A percentile compares a stretch with the other conserved stretches of the same genome.
Conservation (phyloP, 2,329 filamentous ascomycete species). For the Pseudomassariella vexata region DNA sequence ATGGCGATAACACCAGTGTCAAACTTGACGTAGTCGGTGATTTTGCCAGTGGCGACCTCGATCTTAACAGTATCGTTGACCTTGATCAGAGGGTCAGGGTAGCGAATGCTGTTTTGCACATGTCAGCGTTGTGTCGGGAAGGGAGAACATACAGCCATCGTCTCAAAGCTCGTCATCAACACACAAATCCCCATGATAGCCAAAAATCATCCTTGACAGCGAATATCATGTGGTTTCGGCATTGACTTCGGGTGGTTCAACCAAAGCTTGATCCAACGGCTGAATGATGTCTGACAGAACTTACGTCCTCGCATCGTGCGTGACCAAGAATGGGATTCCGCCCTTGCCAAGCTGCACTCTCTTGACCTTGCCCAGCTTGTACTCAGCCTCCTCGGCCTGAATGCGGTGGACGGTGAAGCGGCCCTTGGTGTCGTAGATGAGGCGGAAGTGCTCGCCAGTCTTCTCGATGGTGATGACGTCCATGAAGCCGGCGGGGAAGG, state of each 20-base stretch:
- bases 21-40: constrained; percentile 96
- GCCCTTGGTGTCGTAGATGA: constrained; percentile 99
- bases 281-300: constrained; percentile 98
- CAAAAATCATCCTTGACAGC: too few species aligned
- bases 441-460: constrained; percentile 99
- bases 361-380: constrained; percentile 99
- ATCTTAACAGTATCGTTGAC: constrained; percentile 99
- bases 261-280: constrained; percentile 99
- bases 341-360: constrained; percentile 98
- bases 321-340: constrained; percentile 99
- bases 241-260: constrained; percentile 44
- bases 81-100: constrained; percentile 97
- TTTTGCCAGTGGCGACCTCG: constrained; percentile 93
- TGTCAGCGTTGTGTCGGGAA: constrained; percentile 32
- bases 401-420: constrained; percentile 99
- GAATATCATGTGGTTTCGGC: too few species aligned
- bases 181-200: too few species aligned
- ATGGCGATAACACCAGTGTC: constrained; percentile 98
- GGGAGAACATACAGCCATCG: constrained; percentile 48
- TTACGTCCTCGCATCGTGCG: constrained; percentile 99
- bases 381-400: constrained; percentile 96
- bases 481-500: constrained; percentile 98
- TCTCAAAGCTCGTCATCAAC: constrained; percentile 31
- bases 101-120: constrained; percentile 73
- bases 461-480: constrained; percentile 99